A percentile compares a stretch with the other conserved stretches of the same genome.
Conservation (phyloP, 768 basidiomycete genomes). For the Cubamyces lactineus region DNA sequence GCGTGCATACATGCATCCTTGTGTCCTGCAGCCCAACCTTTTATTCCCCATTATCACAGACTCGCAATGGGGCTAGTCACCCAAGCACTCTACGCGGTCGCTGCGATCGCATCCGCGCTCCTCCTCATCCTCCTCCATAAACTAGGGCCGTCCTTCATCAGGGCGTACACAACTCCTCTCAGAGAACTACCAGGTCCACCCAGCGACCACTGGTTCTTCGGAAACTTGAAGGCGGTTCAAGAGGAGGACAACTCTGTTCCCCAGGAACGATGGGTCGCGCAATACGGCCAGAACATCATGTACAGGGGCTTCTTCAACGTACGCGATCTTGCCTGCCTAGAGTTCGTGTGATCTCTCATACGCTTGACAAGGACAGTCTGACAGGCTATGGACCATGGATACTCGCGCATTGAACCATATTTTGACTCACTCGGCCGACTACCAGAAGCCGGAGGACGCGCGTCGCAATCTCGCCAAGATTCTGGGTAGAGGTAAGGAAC, state of each 20-base stretch:
- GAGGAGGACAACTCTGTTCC: conserved; percentile 30
- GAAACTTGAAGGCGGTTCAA: conserved; percentile 50
- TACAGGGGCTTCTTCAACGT: conserved; percentile 20
- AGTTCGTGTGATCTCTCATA: neutral
- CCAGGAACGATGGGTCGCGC: conserved; percentile 23
- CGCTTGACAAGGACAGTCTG: neutral
- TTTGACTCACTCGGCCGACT: conserved; percentile 58
- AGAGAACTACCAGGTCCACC: conserved; percentile 56
- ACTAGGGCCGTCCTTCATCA: neutral
- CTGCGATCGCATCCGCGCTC: neutral
- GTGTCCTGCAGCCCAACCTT: neutral
- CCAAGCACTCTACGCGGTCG: neutral
- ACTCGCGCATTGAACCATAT: conserved; percentile 67
- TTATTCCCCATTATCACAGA: neutral
- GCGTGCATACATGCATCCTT: too few species aligned
- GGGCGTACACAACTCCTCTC: conserved; percentile 40
- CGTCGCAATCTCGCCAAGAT: conserved; percentile 45
- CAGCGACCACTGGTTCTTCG: conserved; percentile 47
- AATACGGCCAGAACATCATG: conserved; percentile 21
- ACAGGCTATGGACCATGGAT: conserved; percentile 42
- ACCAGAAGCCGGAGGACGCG: conserved; percentile 55
- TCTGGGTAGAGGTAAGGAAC: conserved; percentile 41
- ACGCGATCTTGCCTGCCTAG: neutral
- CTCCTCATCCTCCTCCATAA: neutral
- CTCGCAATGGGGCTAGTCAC: neutral